Evolutionary conservation across 257 asterid species (phyloP), one percentile per base, ranked within the genome.

Genomic region (Solanum tacnaense): DNA sequence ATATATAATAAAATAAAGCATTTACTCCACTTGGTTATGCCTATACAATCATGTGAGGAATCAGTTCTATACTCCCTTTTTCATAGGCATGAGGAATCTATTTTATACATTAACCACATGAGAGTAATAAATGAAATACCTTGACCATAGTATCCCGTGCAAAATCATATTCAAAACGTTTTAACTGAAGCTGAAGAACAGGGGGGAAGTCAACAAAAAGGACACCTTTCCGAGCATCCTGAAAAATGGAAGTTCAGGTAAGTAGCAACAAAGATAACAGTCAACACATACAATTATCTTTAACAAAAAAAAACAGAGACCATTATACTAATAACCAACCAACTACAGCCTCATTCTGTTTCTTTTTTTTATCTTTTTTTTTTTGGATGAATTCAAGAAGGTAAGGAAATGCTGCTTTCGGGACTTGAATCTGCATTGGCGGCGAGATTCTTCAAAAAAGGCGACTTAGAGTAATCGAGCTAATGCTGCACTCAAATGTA

Each of bases 151-250:
- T 92, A 88, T 95, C 98, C 65, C 95, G 95, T 86, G 90, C 89
- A 89, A 95, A 95, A 89, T 95, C 98, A 87, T 94, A 94, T 87
- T 95, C 98, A 87, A 95, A 95, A 87, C 98, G 92, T 84, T 95
- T 95, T 74, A 94, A 88, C 92, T 93, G 97, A 89, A 95, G 97
- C 93, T 95, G 95, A 87, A 95, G 98, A 87, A 95, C 98, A 49
- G 96, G 97, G 84, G 97, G 98, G 88, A 95, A 94, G 88, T 95
- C 98, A 68, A 92, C 92, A 92, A 95, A 95, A 82, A 94, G 93
- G 78, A 94, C 98, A 84, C 98, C 98, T 90, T 93, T 95, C 93
- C 88, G 94, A 84, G 98, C 98, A 90, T 95, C 98, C 98, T 95
- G 97, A 86, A 88, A 31, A 68, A 56, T 27, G 41, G 79, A 21